Base-by-base conservation (phyloP, 768 basidiomycete species). In the Candolleomyces eurysporus region DNA sequence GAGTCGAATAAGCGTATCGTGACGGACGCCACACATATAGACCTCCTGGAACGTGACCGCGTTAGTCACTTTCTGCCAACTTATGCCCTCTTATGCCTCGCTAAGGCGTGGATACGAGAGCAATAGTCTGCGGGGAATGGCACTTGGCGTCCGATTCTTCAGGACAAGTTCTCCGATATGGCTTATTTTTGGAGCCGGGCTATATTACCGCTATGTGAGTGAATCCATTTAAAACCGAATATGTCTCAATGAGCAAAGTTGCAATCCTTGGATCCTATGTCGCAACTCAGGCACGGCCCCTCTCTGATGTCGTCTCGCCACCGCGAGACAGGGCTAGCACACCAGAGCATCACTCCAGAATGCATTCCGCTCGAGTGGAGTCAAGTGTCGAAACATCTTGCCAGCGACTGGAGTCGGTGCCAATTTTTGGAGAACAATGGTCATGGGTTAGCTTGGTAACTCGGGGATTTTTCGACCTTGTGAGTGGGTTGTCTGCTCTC, bases 281-380 rank as follows among this genome's bases (percentile, higher is more conserved):
- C 54, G 54, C 54, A 56, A 56, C 54, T 30, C 52, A 53, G 52
- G 52, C 36, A 53, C 54, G 31, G 36, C 40, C 54, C n/a, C 10
- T 21, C 54, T 36, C 40, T 39, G n/a, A 36, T 39, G 36, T 22
- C 14, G n/a, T 22, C 30, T 14, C 17, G 14, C 21, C 19, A 46
- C 14, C 45, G 19, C 7, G 19, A 46, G 17, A 17, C 45, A 46
- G 36, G 36, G 36, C 36, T 36, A 36, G 36, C 36, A 36, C 36
- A 36, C 11, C 36, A 36, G 11, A 3, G 36, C 36, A 11, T 36
- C 36, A 5, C 36, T 36, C 36, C 36, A 36, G 36, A 36, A 36
- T 36, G 5, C 36, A 36, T 8, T 11, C 36, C 11, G 36, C 36
- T 36, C 36, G 11, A 36, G 36, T 36, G 36, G 36, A 36, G 36